These are phyloP conservation scores for Novymonas esmeraldas DNA, from an alignment of 208 protist species.

Conservation along the genomic window DNA sequence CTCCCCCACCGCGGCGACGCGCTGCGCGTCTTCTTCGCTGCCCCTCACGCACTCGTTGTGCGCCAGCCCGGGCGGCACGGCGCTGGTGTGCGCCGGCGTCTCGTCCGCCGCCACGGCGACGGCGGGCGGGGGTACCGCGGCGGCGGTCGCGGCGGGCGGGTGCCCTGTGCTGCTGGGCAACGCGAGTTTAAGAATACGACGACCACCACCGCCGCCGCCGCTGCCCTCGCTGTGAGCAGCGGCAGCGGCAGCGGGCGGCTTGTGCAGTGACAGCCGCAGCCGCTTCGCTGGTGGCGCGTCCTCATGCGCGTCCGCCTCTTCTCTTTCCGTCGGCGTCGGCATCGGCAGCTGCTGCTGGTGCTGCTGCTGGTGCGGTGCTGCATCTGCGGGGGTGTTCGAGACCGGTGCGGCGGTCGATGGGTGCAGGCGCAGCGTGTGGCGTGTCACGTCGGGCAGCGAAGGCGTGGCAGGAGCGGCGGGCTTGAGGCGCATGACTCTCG, in stretches of 20 bases:
- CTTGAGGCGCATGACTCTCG: constrained; percentile 3
- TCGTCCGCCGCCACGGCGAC: background rate
- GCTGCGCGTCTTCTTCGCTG: background rate
- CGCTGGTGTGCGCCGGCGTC: background rate
- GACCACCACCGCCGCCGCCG: too few species aligned
- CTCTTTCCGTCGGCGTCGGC: too few species aligned
- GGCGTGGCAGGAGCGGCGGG: background rate
- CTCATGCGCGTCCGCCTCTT: background rate
- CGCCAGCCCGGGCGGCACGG: too few species aligned
- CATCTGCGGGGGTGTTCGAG: background rate
- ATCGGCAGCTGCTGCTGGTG: background rate
- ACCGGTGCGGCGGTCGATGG: background rate
- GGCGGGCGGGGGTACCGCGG: too few species aligned
- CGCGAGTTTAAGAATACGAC: background rate
- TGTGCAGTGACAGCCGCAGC: constrained; percentile 15
- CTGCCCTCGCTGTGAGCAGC: too few species aligned
- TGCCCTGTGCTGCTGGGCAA: background rate
- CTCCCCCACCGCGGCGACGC: too few species aligned
- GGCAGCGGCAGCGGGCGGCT: background rate
- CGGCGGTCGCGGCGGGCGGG: background rate
- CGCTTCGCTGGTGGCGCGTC: constrained; percentile 22
- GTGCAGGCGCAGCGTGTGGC: constrained; percentile 22
- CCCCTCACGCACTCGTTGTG: background rate
- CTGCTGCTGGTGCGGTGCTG: background rate
- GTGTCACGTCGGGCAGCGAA: background rate